A percentile compares a stretch with the other conserved stretches of the same genome.
These are phyloP conservation scores for Mucor saturninus DNA, from an alignment of 371 early-diverging fungal genomes.

Conservation along the genomic window DNA sequence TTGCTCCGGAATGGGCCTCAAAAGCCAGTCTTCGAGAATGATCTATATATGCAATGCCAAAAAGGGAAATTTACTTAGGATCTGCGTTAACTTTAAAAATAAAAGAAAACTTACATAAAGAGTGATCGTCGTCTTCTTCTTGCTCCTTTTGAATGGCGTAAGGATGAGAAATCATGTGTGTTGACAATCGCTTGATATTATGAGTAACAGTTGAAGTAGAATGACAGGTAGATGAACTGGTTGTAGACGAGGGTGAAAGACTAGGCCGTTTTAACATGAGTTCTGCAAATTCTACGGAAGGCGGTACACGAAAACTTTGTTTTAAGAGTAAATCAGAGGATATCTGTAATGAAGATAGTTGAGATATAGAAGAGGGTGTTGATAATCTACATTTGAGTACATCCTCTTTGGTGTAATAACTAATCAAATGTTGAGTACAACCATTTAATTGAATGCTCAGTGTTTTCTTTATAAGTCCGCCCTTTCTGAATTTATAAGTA, in stretches of 20 bases:
- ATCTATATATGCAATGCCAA: constrained; percentile 8
- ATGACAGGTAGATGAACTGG: constrained; percentile 7
- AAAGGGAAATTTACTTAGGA: constrained; percentile 8
- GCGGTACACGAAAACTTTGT: constrained; percentile 63
- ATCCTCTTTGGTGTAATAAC: constrained; percentile 83
- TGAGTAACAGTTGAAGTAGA: not conserved
- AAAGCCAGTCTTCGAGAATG: constrained; percentile 17
- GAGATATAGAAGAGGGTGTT: constrained; percentile 57
- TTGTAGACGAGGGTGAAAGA: constrained; percentile 25
- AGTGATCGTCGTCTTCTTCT: constrained; percentile 2
- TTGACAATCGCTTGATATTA: not conserved
- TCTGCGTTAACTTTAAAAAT: not conserved
- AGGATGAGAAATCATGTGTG: not conserved
- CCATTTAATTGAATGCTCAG: constrained; percentile 80
- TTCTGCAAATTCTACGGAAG: constrained; percentile 38
- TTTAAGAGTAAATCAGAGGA: constrained; percentile 57
- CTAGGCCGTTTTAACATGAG: constrained; percentile 15
- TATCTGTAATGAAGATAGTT: constrained; percentile 52
- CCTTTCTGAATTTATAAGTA: constrained; percentile 71
- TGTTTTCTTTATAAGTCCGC: constrained; percentile 86
- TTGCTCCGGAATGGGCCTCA: constrained; percentile 5
- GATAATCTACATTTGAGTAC: constrained; percentile 56
- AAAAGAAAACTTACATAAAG: constrained; percentile 14
- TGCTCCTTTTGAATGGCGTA: not conserved
- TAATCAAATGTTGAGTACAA: constrained; percentile 79